Evolutionary conservation across 78 protist species (phyloP).

Genomic region (Dictyostelium brefeldianum): DNA sequence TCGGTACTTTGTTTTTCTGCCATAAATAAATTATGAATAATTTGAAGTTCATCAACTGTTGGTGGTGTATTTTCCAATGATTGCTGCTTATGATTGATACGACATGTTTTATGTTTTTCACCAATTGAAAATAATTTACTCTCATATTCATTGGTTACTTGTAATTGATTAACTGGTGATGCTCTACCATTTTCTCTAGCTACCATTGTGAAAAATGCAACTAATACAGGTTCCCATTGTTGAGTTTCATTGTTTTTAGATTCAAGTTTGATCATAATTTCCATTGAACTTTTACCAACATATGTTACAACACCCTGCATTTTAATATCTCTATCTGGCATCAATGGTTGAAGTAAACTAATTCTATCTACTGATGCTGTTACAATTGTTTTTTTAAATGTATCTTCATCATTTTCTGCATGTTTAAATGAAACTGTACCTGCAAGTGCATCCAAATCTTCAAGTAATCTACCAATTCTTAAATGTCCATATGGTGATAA

Average conservation of each 20-base stretch:
- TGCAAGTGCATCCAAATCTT: constrained; percentile 86
- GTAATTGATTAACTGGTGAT: constrained; percentile 42
- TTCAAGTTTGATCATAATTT: constrained; percentile 39
- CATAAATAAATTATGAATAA: constrained; percentile 73
- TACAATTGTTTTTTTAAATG: constrained; percentile 51
- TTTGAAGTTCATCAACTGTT: constrained; percentile 29
- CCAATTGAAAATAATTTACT: constrained; percentile 50
- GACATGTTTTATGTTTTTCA: constrained; percentile 30
- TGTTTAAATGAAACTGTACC: constrained; percentile 80
- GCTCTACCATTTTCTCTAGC: constrained; percentile 65
- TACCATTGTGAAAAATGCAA: constrained; percentile 81
- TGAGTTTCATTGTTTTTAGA: constrained; percentile 27
- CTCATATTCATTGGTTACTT: constrained; percentile 4
- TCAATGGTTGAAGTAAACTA: constrained; percentile 49
- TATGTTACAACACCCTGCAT: constrained; percentile 81
- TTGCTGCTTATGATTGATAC: constrained; percentile 18
- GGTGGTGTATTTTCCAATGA: constrained; percentile 64
- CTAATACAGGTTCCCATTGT: constrained; percentile 54
- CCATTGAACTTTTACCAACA: constrained; percentile 82
- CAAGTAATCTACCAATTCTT: constrained; percentile 73
- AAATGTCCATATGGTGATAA: constrained; percentile 70
- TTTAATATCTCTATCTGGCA: constrained; percentile 71
- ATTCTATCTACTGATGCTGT: constrained; percentile 82
- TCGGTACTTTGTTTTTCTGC: background rate
- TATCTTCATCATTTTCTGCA: constrained; percentile 72